Evolutionary conservation across 495 filamentous ascomycete species (phyloP).

Genomic region (Sphaerosporella brunnea): DNA sequence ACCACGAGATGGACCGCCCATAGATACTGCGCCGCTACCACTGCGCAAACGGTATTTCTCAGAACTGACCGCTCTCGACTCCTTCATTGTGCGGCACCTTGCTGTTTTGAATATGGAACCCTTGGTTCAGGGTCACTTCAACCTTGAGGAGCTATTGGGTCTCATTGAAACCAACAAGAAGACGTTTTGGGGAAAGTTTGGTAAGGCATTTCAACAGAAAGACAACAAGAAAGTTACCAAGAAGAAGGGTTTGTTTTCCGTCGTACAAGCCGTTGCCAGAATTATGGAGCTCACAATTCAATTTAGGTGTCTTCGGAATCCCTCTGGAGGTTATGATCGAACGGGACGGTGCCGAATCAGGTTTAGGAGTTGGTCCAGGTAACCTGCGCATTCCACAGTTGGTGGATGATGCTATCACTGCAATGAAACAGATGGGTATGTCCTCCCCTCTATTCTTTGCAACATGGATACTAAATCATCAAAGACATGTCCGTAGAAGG

Average conservation of each 20-base stretch:
- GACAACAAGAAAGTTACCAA: conserved; percentile 61
- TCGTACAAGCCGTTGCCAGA: conserved; percentile 16
- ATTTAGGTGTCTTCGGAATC: conserved; percentile 58
- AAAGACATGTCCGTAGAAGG: conserved; percentile 90
- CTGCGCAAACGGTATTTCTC: conserved; percentile 83
- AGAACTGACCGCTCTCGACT: conserved; percentile 84
- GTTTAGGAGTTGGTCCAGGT: conserved; percentile 84
- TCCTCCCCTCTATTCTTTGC: conserved; percentile 11
- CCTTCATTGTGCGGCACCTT: conserved; percentile 90
- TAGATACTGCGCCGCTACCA: conserved; percentile 30
- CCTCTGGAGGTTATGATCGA: conserved; percentile 72
- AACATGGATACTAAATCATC: conserved; percentile 7
- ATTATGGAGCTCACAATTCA: conserved; percentile 24
- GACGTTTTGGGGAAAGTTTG: conserved; percentile 95
- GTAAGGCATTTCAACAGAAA: conserved; percentile 58
- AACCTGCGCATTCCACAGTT: conserved; percentile 72
- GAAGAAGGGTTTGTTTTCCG: conserved; percentile 50
- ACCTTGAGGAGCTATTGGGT: conserved; percentile 80
- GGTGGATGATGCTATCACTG: conserved; percentile 76
- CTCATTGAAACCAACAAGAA: conserved; percentile 86
- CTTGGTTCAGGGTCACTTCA: conserved; percentile 73
- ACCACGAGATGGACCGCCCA: conserved; percentile 30
- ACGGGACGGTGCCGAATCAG: conserved; percentile 85
- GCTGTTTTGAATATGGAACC: conserved; percentile 93
- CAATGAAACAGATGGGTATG: conserved; percentile 74